Evolutionary conservation across 78 protist species (phyloP).

Genomic region (Dictyostelium capitatum): DNA sequence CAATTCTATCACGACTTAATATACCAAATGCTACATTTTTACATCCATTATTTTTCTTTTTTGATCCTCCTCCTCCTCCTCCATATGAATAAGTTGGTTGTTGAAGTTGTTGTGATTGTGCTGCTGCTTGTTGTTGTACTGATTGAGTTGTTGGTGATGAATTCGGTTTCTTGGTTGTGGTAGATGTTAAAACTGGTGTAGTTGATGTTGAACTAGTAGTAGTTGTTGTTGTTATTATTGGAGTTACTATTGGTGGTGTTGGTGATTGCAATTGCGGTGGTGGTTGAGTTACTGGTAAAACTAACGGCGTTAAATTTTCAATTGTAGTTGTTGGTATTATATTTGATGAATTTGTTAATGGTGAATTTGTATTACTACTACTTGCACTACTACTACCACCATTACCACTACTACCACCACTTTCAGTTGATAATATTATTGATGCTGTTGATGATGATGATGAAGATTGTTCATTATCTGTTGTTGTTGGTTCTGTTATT

Average conservation of each 20-base stretch:
- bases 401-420: not conserved
- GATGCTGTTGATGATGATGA: too few species aligned
- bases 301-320: not conserved
- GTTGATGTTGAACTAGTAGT: not conserved
- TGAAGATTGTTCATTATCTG: too few species aligned
- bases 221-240: not conserved
- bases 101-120: constrained; percentile 8
- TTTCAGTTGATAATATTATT: not conserved
- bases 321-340: not conserved
- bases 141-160: too few species aligned
- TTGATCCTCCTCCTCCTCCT: not conserved
- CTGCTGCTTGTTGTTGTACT: not conserved
- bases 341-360: constrained; percentile 11
- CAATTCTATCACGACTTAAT: constrained; percentile 44
- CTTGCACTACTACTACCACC: not conserved
- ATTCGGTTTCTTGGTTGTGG: too few species aligned
- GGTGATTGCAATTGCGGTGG: not conserved
- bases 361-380: not conserved
- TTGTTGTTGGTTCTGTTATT: not conserved
- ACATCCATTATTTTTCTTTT: constrained; percentile 31
- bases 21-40: constrained; percentile 68
- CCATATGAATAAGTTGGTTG: not conserved
- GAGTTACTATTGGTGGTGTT: not conserved
- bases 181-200: too few species aligned
- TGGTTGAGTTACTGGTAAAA: not conserved